Base-by-base conservation (phyloP, 108 stramenopile species). In the Aurantiochytrium sp. region DNA sequence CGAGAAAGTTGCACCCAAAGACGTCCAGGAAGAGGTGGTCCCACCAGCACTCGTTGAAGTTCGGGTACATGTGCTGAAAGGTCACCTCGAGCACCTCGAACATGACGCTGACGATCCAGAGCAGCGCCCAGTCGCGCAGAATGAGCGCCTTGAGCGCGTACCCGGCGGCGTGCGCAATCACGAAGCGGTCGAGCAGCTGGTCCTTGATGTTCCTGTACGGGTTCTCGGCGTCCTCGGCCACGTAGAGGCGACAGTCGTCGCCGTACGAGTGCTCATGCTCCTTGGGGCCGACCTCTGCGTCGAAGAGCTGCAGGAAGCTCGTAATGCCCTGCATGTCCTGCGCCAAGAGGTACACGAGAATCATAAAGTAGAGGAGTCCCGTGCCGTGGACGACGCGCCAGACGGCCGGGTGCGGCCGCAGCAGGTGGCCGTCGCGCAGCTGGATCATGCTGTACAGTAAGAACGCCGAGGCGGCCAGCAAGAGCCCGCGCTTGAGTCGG, bases 11-110 rank as follows among this genome's bases (percentile, higher is more conserved):
- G 87, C 87, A 87, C 10, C 48, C 73, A 30, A 85, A 48, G 8
- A 87, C 37, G 41, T 87, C 87, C 27, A 87, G 87, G 30, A 87
- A 27, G 2, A 52, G 54, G 45, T 87, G 87, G 50, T 87, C 87
- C 87, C 87, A 87, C 73, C 73, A 87, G 73, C 87, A 87, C 50
- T 87, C 87, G 73, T 87, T 52, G 24, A 87, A 87, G 87, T 87
- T 87, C 27, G 42, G 65, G 36, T 34, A 54, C 54, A 85, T 87
- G 87, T 87, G 69, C 73, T 87, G 87, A 87, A 87, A 85, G 22
- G 87, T 37, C 15, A 54, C 30, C 87, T 87, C 87, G n/a, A 87
- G 48, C 37, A 87, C 30, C 85, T 87, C 87, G 1, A 52, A 87
- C 22, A 54, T 19, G 19, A 87, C 73, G 21, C 34, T 37, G 6